Evolutionary conservation across 106 monocot genomes (phyloP).

Genomic region (Phalaenopsis equestris): DNA sequence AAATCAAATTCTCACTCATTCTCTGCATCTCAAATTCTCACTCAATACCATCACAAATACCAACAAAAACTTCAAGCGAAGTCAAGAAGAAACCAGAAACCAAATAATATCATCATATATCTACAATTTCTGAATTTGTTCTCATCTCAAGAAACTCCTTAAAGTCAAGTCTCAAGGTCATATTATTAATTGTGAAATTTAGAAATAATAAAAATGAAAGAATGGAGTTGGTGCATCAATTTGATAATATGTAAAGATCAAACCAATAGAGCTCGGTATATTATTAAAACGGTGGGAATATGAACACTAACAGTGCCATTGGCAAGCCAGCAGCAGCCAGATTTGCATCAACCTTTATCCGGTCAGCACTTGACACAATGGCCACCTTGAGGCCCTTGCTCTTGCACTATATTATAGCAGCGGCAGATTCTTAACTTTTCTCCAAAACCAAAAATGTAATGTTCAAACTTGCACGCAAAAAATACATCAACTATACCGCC

Average conservation of each 20-base stretch:
- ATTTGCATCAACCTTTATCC: constrained; percentile 94
- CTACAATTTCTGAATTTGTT: neutral
- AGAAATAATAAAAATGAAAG: too few relatives aligned
- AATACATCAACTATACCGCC: constrained; percentile 38
- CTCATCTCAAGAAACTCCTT: neutral
- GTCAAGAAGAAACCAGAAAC: too few relatives aligned
- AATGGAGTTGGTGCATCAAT: neutral
- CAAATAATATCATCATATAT: neutral
- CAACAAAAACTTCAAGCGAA: too few relatives aligned
- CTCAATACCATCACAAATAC: too few relatives aligned
- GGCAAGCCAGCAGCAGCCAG: constrained; percentile 80
- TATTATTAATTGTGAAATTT: neutral
- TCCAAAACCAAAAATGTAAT: neutral
- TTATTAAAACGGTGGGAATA: neutral
- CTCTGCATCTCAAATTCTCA: too few relatives aligned
- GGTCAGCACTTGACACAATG: constrained; percentile 95
- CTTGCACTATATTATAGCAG: constrained; percentile 51
- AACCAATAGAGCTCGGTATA: neutral
- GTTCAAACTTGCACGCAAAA: neutral
- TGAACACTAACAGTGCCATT: constrained; percentile 44
- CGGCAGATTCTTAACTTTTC: neutral
- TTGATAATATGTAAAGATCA: neutral
- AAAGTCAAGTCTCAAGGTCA: neutral
- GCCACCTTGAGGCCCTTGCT: constrained; percentile 79
- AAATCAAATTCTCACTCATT: too few relatives aligned